Base-by-base conservation (phyloP, 2,329 filamentous ascomycete genomes). In the Albophoma yamanashiensis region DNA sequence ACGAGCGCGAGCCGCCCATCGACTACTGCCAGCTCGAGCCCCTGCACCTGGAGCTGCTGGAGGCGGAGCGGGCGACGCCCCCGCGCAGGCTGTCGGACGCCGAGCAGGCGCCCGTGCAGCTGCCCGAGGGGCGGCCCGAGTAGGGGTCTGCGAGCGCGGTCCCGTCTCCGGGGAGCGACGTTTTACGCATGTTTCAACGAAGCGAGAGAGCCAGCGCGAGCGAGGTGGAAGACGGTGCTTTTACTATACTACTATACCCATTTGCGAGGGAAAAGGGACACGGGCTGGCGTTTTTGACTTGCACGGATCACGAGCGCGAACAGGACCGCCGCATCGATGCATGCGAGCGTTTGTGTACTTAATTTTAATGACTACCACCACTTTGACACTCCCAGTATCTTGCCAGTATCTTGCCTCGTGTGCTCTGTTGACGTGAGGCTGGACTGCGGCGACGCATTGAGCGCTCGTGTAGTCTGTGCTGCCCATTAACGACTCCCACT, bases 1-100 rank as follows among this genome's bases (percentile, higher is more conserved):
- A 1, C 40, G 17, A 14, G 20, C 31, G 40, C 38, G 53, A 74
- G 61, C 71, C 73, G 20, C 73, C 72, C 2, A 63, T 74, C 47
- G 71, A 74, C 60, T 77, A 78, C 27, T 76, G 78, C 34, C 65
- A 71, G 40, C 71, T 80, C 38, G 70, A 72, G 65, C 65, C 62
- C 25, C 63, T 72, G 56, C 34, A 71, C 43, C 71, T 80, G 38
- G 70, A 72, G 65, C 65, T 63, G 25, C 63, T 72, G 57, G 67
- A 71, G 55, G 70, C 71, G 14, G 62, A 58, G 43, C 56, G 65
- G 25, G 56, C 61, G 25, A 55, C 50, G 50, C 7, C 64, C 64
- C 27, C 67, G 65, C 53, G 31, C 20, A 22, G 50, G 31, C 50
- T 55, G 50, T 55, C 50, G 12, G 50, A 55, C 50, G 4, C 17